Percentiles rank a stretch among this genome's conserved stretches.
Evolutionary conservation across 768 basidiomycete species (phyloP).

Genomic region (Termitomyces sp.): DNA sequence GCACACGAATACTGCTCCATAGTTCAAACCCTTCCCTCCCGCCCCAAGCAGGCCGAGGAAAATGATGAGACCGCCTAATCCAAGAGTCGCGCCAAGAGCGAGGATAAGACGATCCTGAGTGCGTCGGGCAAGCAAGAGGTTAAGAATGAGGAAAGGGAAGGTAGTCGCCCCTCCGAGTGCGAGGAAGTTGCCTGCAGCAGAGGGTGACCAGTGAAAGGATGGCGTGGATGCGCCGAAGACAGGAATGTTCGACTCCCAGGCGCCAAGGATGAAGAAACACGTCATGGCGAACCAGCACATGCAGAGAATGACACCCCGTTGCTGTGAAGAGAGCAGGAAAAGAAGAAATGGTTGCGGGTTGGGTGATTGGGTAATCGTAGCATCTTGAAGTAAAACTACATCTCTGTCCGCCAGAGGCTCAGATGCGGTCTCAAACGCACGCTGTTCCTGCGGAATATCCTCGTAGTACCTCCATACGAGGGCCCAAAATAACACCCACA

Average conservation of each 20-base stretch:
- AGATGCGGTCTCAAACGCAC: background rate
- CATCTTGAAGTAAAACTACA: slow-evolving; percentile 1
- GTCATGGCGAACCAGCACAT: slow-evolving; percentile 72
- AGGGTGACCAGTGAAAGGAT: slow-evolving; percentile 51
- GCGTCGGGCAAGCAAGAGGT: slow-evolving; percentile 50
- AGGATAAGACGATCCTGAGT: slow-evolving; percentile 59
- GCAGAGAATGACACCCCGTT: slow-evolving; percentile 50
- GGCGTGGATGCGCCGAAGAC: slow-evolving; percentile 42
- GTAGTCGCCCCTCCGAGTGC: slow-evolving; percentile 56
- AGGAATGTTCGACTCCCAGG: slow-evolving; percentile 66
- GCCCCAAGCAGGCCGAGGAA: slow-evolving; percentile 38
- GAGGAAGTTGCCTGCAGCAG: slow-evolving; percentile 64
- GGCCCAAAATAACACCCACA: slow-evolving; percentile 50
- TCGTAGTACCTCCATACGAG: slow-evolving; percentile 8
- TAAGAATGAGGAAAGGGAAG: slow-evolving; percentile 63
- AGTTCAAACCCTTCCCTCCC: slow-evolving; percentile 20
- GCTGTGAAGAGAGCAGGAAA: slow-evolving; percentile 17
- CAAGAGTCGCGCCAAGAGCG: slow-evolving; percentile 43
- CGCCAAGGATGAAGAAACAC: slow-evolving; percentile 64
- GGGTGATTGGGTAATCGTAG: slow-evolving; percentile 2
- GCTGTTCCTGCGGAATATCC: slow-evolving; percentile 5
- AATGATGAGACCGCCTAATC: slow-evolving; percentile 45
- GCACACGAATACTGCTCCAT: slow-evolving; percentile 40
- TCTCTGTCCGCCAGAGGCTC: background rate
- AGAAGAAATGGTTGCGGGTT: background rate